Conservation (phyloP, 1,139 yeast genomes). For the Cylindricascospora bacillispora region DNA sequence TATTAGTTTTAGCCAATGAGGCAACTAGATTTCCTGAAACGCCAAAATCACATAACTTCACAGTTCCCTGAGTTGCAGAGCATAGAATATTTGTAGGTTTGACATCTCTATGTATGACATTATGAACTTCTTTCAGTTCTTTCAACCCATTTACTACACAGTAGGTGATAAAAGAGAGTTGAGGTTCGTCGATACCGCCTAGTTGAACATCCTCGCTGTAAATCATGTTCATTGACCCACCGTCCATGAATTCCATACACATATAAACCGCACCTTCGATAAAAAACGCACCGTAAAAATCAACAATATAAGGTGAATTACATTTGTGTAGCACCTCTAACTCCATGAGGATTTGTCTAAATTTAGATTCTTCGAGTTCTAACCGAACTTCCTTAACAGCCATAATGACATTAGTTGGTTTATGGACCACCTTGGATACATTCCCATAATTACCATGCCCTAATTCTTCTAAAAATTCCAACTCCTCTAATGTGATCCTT, state of each 20-base stretch:
- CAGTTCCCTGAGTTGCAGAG: constrained; percentile 62
- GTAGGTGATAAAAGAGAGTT: constrained; percentile 70
- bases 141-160: constrained; percentile 73
- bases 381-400: constrained; percentile 95
- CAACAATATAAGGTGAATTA: constrained; percentile 80
- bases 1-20: constrained; percentile 87
- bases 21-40: constrained; percentile 94
- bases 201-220: constrained; percentile 38
- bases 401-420: constrained; percentile 88
- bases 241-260: constrained; percentile 98
- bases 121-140: constrained; percentile 76
- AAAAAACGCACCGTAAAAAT: constrained; percentile 92
- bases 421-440: constrained; percentile 82
- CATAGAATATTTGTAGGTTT: constrained; percentile 92
- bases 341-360: constrained; percentile 91
- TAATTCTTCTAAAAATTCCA: constrained; percentile 72
- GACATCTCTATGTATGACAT: constrained; percentile 92
- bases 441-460: constrained; percentile 96
- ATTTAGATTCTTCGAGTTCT: constrained; percentile 82
- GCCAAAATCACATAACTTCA: constrained; percentile 92
- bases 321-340: constrained; percentile 86
- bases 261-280: constrained; percentile 96
- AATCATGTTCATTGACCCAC: constrained; percentile 83
- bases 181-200: constrained; percentile 70
- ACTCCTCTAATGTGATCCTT: constrained; percentile 73